phyloP scores from a whole-genome alignment of 768 basidiomycete genomes.

The Epithele typhae region DNA sequence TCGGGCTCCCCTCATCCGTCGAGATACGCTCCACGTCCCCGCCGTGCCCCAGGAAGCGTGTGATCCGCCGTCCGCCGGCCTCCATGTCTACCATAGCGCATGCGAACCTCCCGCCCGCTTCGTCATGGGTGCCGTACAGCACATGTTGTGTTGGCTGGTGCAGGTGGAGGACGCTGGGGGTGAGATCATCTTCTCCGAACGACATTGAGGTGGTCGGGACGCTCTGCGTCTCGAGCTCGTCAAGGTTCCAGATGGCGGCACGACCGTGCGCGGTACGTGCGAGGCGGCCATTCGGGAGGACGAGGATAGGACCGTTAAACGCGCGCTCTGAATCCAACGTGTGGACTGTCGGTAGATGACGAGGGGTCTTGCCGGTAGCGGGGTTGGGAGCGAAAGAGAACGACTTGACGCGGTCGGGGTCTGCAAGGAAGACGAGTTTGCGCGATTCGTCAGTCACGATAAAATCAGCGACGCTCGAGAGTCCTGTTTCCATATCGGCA shows the following conservation, averaged over 20 bases:
- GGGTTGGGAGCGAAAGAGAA: conserved; percentile 27
- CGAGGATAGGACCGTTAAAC: conserved; percentile 27
- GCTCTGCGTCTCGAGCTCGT: conserved; percentile 28
- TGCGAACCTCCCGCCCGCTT: conserved; percentile 3
- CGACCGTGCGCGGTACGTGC: conserved; percentile 32
- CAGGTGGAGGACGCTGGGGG: conserved; percentile 20
- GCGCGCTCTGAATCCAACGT: conserved; percentile 23
- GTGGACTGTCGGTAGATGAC: conserved; percentile 24
- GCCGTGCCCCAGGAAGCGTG: conserved; percentile 36
- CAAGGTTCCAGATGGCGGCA: conserved; percentile 35
- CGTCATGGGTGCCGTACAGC: conserved; percentile 19
- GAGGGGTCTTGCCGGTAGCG: not conserved
- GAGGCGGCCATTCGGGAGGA: conserved; percentile 26
- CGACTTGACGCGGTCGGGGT: conserved; percentile 33
- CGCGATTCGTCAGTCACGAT: conserved; percentile 28
- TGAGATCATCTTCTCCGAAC: conserved; percentile 8
- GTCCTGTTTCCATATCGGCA: conserved; percentile 18
- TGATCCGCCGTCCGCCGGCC: conserved; percentile 27
- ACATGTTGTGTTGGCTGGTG: conserved; percentile 23
- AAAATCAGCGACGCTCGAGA: conserved; percentile 21
- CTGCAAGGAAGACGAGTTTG: conserved; percentile 35
- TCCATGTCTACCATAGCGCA: conserved; percentile 30
- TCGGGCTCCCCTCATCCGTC: conserved; percentile 31
- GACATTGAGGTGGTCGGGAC: conserved; percentile 1
- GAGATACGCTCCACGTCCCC: conserved; percentile 29